Base-by-base conservation (phyloP, 345 rosid species). In the Linum usitatissimum region DNA sequence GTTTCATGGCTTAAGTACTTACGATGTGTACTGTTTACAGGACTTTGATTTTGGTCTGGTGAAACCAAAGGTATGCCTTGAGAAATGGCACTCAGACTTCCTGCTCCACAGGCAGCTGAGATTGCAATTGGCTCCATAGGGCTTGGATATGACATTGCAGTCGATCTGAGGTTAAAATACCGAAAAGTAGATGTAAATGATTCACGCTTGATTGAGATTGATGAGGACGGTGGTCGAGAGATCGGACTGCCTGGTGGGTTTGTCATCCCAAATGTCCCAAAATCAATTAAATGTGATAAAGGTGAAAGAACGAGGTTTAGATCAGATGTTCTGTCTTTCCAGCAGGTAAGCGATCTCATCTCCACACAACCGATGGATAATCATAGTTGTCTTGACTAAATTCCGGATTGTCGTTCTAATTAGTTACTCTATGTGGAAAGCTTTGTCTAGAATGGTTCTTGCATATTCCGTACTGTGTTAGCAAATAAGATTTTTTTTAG, bases 241-340 rank as follows among this genome's bases (percentile, higher is more conserved):
- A 78, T 89, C 72, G 75, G 81, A 63, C 76, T 92, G 30, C 96
- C 97, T 0, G 98, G 94, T 65, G 98, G 97, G 51, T 77, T 89
- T 74, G 77, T 83, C 1, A 81, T 93, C 3, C 82, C 84, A 8
- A 76, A 84, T 30, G 97, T 93, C 30, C 75, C 99, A 7, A 87
- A 82, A 72, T 86, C 88, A 20, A 85, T 93, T 30, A 87, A 90
- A 73, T 93, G 99, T 49, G 98, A 88, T 68, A 91, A 88, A 78
- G 98, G 98, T 13, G 98, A 91, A 73, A 85, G 96, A 30, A 91
- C 76, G 21, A 73, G 95, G 60, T 88, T 91, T 66, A 71, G 83
- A 73, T 91, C 96, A 12, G 98, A 88, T 75, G 84, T 85, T 69
- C 83, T 88, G 51, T 78, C 96, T 69, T 91, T 88, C 69, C 96